A percentile compares a stretch with the other conserved stretches of the same genome.
These are phyloP conservation scores for Globisporangium cederbergense DNA, from an alignment of 352 stramenopile species.

Conservation along the genomic window DNA sequence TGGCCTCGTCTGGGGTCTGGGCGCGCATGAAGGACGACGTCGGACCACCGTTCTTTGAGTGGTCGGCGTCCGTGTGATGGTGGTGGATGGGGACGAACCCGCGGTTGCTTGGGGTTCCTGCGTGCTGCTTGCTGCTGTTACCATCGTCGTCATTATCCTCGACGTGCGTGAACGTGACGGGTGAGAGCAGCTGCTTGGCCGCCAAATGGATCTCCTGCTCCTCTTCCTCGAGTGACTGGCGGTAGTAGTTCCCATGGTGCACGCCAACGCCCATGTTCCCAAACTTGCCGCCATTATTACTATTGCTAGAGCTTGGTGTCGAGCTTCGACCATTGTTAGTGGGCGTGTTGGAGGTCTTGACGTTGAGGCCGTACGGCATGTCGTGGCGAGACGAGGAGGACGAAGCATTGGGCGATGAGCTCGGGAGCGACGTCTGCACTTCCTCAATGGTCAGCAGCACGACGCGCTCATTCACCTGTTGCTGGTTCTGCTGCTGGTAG, in stretches of 20 bases:
- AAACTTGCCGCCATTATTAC: background rate
- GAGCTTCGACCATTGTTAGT: background rate
- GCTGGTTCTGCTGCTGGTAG: background rate
- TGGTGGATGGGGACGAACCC: slow-evolving; percentile 9
- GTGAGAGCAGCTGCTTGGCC: slow-evolving; percentile 19
- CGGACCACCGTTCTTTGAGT: background rate
- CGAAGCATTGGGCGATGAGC: slow-evolving; percentile 5
- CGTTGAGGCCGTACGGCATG: background rate
- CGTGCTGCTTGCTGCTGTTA: background rate
- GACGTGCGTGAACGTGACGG: slow-evolving; percentile 17
- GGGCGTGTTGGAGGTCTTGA: background rate
- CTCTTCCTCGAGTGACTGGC: slow-evolving; percentile 13
- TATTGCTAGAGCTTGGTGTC: background rate
- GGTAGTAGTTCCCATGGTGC: slow-evolving; percentile 5
- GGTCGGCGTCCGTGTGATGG: background rate
- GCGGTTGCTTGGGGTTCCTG: background rate
- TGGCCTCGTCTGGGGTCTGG: background rate
- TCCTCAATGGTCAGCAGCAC: slow-evolving; percentile 17
- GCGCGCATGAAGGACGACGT: slow-evolving; percentile 10
- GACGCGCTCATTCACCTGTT: slow-evolving; percentile 3
- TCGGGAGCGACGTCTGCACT: slow-evolving; percentile 8
- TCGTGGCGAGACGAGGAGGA: slow-evolving; percentile 6
- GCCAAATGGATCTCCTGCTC: slow-evolving; percentile 22
- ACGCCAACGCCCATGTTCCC: slow-evolving; percentile 7
- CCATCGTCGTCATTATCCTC: slow-evolving; percentile 13